phyloP scores from a whole-genome alignment of 2,329 filamentous ascomycete genomes.

The Cordyceps cateniannulata region DNA sequence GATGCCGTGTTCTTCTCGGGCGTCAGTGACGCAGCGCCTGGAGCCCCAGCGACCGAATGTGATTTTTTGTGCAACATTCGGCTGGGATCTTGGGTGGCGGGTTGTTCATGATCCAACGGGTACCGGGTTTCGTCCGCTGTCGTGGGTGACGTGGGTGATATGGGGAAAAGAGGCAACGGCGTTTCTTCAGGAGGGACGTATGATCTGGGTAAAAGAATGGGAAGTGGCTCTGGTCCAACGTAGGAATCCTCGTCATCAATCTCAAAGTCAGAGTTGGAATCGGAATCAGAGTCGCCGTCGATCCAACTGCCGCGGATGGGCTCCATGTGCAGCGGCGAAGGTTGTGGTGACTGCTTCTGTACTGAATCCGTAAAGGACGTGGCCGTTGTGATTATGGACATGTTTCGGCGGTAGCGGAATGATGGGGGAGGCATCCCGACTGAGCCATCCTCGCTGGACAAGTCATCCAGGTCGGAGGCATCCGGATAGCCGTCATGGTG shows the following conservation, averaged over 20 bases:
- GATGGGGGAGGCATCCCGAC: constrained; percentile 27
- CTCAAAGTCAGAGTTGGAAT: constrained; percentile 8
- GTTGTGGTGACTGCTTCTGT: constrained; percentile 23
- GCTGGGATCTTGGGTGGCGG: background rate
- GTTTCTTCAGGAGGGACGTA: constrained; percentile 12
- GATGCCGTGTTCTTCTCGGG: background rate
- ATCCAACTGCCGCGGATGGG: constrained; percentile 30
- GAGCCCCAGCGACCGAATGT: constrained; percentile 17
- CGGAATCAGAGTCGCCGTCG: constrained; percentile 29
- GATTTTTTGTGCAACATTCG: constrained; percentile 18
- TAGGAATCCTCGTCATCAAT: constrained; percentile 12
- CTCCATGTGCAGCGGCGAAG: constrained; percentile 16
- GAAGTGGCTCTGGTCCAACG: constrained; percentile 8
- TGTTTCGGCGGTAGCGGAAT: constrained; percentile 24
- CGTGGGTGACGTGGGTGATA: constrained; percentile 23
- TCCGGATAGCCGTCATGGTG: constrained; percentile 16
- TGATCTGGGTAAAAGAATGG: constrained; percentile 22
- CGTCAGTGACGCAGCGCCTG: background rate
- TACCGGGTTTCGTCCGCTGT: constrained; percentile 11
- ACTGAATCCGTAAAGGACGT: constrained; percentile 29
- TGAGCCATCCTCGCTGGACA: constrained; percentile 25
- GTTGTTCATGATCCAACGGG: background rate
- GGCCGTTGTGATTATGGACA: constrained; percentile 29
- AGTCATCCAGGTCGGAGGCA: constrained; percentile 29
- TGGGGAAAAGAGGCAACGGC: constrained; percentile 21